phyloP scores from a whole-genome alignment of 371 early-diverging fungal species.

The Apophysomyces variabilis region DNA sequence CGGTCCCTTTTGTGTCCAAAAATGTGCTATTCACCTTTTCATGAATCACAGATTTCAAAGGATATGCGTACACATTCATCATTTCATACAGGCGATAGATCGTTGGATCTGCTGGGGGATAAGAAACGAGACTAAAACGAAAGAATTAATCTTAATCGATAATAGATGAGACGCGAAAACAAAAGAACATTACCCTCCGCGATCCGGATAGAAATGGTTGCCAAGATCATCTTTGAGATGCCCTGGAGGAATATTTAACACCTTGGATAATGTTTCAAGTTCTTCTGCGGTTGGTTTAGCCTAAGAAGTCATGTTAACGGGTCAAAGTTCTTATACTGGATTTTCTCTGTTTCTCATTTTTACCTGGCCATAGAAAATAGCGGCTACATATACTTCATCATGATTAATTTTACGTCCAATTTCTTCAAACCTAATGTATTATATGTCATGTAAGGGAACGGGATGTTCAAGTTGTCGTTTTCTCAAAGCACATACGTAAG shows the following conservation, averaged over 20 bases:
- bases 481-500: slow-evolving; percentile 27
- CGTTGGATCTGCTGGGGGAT: slow-evolving; percentile 59
- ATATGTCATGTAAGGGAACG: too few species aligned
- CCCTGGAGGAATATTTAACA: slow-evolving; percentile 59
- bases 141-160: neutral
- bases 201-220: slow-evolving; percentile 55
- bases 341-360: neutral
- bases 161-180: neutral
- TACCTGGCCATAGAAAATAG: slow-evolving; percentile 75
- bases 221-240: slow-evolving; percentile 61
- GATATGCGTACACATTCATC: slow-evolving; percentile 58
- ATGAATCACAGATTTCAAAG: slow-evolving; percentile 56
- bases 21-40: slow-evolving; percentile 46
- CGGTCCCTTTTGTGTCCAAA: neutral
- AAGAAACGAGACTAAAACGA: slow-evolving; percentile 38
- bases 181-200: slow-evolving; percentile 46
- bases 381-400: slow-evolving; percentile 72
- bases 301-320: slow-evolving; percentile 19
- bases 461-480: too few species aligned
- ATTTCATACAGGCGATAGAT: slow-evolving; percentile 63
- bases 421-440: slow-evolving; percentile 54
- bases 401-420: slow-evolving; percentile 60
- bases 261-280: slow-evolving; percentile 48
- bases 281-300: slow-evolving; percentile 58
- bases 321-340: neutral